Percentiles rank a stretch among this genome's conserved stretches.
phyloP scores from a whole-genome alignment of 2,329 filamentous ascomycete genomes.

The Penicillium fuscoglaucum region DNA sequence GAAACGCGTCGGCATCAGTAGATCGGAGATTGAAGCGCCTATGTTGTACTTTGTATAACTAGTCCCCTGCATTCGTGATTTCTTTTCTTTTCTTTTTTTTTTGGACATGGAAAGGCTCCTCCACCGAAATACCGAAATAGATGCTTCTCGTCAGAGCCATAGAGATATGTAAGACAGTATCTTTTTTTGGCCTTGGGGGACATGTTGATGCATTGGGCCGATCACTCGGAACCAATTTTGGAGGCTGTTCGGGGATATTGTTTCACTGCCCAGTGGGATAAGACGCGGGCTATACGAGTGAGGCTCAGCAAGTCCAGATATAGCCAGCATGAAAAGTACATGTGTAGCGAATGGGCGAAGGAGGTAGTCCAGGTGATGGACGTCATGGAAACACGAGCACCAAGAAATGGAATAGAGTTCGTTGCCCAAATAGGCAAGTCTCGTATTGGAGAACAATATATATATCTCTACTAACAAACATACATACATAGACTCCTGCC shows the following conservation, averaged over 20 bases:
- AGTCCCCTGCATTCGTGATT: background rate
- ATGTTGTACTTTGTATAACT: background rate
- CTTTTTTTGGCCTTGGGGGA: background rate
- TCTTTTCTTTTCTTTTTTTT: too few species aligned
- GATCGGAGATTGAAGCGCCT: background rate
- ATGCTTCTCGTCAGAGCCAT: too few species aligned
- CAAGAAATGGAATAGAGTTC: background rate
- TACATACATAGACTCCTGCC: background rate
- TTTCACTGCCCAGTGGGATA: background rate
- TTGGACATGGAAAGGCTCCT: too few species aligned
- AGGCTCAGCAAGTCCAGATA: background rate
- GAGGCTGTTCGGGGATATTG: background rate
- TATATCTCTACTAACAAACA: background rate
- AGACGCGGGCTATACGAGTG: slow-evolving; percentile 1
- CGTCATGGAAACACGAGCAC: slow-evolving; percentile 1
- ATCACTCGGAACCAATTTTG: background rate
- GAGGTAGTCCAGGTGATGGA: too few species aligned
- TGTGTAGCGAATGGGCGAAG: background rate
- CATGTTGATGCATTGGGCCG: background rate
- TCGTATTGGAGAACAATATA: slow-evolving; percentile 17
- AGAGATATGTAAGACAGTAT: too few species aligned
- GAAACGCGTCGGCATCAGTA: background rate
- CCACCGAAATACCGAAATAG: too few species aligned
- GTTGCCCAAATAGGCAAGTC: slow-evolving; percentile 18
- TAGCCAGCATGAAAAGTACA: background rate